These are phyloP conservation scores for Calonectria naviculata DNA, from an alignment of 2,329 filamentous ascomycete genomes.

Conservation along the genomic window DNA sequence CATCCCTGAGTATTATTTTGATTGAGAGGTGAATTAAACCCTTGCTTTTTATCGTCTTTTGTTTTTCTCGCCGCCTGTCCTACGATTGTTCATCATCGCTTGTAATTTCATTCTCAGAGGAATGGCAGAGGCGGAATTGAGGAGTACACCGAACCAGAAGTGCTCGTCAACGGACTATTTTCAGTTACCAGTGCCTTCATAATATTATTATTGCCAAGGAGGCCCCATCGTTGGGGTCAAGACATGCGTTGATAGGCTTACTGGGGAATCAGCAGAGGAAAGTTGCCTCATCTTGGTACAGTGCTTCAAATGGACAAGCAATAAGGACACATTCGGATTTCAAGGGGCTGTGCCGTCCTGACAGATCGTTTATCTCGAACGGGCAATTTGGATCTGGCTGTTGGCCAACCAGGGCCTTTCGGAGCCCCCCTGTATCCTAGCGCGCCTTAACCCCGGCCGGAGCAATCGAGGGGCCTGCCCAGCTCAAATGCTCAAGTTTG, in stretches of 20 bases:
- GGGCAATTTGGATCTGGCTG: constrained; percentile 31
- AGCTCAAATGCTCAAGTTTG: constrained; percentile 29
- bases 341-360: constrained; percentile 1
- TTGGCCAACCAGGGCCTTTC: constrained; percentile 33
- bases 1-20: not conserved
- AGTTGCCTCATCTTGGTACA: not conserved
- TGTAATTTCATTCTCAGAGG: not conserved
- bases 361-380: constrained; percentile 36
- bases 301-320: not conserved
- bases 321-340: not conserved
- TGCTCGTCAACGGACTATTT: not conserved
- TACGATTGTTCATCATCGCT: not conserved
- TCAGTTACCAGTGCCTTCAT: constrained; percentile 17
- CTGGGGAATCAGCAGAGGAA: not conserved
- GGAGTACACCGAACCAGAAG: not conserved
- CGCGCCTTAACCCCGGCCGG: constrained; percentile 28
- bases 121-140: not conserved
- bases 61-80: no score
- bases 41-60: not conserved
- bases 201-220: constrained; percentile 10
- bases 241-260: not conserved
- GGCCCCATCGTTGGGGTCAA: constrained; percentile 14
- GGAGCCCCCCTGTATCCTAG: constrained; percentile 21
- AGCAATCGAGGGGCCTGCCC: constrained; percentile 13
- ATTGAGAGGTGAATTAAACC: not conserved